phyloP scores from a whole-genome alignment of 495 filamentous ascomycete genomes.

The Penicillium robsamsonii region DNA sequence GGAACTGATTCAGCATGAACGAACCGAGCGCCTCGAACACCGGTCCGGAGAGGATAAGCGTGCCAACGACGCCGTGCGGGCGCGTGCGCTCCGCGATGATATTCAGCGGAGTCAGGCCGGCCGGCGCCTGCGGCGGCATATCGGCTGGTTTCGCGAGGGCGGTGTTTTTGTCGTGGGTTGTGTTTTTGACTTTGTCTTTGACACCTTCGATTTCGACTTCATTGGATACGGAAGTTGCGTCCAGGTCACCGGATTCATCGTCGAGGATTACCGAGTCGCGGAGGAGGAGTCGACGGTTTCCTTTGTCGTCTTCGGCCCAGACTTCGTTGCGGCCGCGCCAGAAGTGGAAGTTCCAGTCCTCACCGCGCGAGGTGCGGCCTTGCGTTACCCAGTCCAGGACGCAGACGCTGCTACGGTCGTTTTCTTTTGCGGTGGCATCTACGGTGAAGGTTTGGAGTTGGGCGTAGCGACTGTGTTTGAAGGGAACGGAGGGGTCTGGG shows the following conservation, averaged over 20 bases:
- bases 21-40: conserved; percentile 61
- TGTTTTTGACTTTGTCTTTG: conserved; percentile 7
- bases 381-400: conserved; percentile 91
- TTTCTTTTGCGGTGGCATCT: conserved; percentile 47
- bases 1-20: conserved; percentile 75
- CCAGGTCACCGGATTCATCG: conserved; percentile 34
- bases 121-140: conserved; percentile 5
- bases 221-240: conserved; percentile 32
- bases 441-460: conserved; percentile 77
- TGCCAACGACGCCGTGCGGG: conserved; percentile 68
- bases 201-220: conserved; percentile 18
- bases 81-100: conserved; percentile 42
- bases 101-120: conserved; percentile 26
- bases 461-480: conserved; percentile 72
- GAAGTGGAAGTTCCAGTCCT: conserved; percentile 75
- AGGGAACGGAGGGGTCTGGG: conserved; percentile 94
- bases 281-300: conserved; percentile 63
- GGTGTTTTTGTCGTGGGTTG: conserved; percentile 13
- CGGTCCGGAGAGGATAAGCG: conserved; percentile 76
- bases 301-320: conserved; percentile 51
- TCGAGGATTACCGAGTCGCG: conserved; percentile 80
- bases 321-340: conserved; percentile 88
- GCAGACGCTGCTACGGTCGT: conserved; percentile 58
- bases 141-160: conserved; percentile 11
- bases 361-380: conserved; percentile 81